Conservation (phyloP, 2,329 filamentous ascomycete genomes). For the Chrysoporthe deuterocubensis region DNA sequence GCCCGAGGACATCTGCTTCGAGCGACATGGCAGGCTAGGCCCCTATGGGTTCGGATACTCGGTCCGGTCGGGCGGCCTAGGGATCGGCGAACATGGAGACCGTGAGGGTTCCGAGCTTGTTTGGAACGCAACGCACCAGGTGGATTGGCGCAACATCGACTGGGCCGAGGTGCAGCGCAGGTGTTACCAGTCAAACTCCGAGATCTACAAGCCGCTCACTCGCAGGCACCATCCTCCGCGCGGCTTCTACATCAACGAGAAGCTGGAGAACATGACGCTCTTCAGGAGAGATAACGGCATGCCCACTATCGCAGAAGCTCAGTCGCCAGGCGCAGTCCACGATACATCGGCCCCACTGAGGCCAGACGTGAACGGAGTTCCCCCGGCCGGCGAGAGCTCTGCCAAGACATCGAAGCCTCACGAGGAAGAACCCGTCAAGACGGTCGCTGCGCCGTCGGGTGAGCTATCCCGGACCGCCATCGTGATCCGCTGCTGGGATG, state of each 20-base stretch:
- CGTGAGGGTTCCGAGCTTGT: conserved; percentile 78
- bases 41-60: conserved; percentile 92
- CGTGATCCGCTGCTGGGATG: conserved; percentile 81
- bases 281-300: conserved; percentile 33
- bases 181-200: conserved; percentile 72
- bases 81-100: conserved; percentile 84
- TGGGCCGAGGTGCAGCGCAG: conserved; percentile 80
- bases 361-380: not conserved
- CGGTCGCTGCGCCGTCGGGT: conserved; percentile 34
- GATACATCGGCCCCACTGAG: not conserved
- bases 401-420: conserved; percentile 29
- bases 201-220: conserved; percentile 64
- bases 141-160: conserved; percentile 77
- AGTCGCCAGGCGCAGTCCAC: conserved; percentile 17
- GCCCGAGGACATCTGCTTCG: conserved; percentile 87
- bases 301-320: conserved; percentile 28
- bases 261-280: conserved; percentile 33
- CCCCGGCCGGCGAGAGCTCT: conserved; percentile 25
- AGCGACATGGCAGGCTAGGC: conserved; percentile 84
- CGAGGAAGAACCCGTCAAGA: conserved; percentile 25
- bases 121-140: conserved; percentile 71
- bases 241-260: conserved; percentile 56
- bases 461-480: conserved; percentile 71
- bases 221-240: conserved; percentile 45
- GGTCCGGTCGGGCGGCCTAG: conserved; percentile 74